phyloP scores from a whole-genome alignment of 2,329 filamentous ascomycete species.

The Fusarium sp. region DNA sequence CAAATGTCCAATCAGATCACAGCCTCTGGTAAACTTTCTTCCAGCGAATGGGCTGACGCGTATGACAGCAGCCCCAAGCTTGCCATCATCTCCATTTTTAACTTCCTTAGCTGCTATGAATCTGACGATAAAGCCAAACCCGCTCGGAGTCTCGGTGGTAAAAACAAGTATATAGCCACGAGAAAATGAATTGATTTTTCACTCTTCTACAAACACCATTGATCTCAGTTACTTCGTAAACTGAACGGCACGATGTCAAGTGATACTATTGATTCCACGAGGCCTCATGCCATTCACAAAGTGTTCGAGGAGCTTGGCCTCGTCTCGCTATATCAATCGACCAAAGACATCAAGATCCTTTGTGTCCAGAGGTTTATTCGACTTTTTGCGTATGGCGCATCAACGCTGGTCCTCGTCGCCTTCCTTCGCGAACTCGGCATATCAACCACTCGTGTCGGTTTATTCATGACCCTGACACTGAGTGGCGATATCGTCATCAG shows the following conservation, averaged over 20 bases:
- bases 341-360: conserved; percentile 62
- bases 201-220: rapidly evolving
- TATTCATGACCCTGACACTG: conserved; percentile 76
- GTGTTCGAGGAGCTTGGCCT: conserved; percentile 48
- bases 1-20: neutral
- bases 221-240: neutral
- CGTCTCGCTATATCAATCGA: conserved; percentile 43
- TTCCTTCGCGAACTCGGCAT: conserved; percentile 66
- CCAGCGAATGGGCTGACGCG: neutral
- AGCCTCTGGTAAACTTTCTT: conserved; percentile 12
- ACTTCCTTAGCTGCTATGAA: neutral
- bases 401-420: conserved; percentile 69
- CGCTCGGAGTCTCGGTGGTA: conserved; percentile 28
- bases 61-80: conserved; percentile 2
- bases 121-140: neutral
- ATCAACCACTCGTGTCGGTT: conserved; percentile 66
- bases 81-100: neutral
- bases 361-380: conserved; percentile 71
- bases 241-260: neutral
- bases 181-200: rapidly evolving
- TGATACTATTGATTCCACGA: neutral
- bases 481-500: conserved; percentile 71
- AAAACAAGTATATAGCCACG: conserved; percentile 11
- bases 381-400: conserved; percentile 72
- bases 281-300: neutral